phyloP scores from a whole-genome alignment of 495 filamentous ascomycete genomes.

The Xylaria acuta region DNA sequence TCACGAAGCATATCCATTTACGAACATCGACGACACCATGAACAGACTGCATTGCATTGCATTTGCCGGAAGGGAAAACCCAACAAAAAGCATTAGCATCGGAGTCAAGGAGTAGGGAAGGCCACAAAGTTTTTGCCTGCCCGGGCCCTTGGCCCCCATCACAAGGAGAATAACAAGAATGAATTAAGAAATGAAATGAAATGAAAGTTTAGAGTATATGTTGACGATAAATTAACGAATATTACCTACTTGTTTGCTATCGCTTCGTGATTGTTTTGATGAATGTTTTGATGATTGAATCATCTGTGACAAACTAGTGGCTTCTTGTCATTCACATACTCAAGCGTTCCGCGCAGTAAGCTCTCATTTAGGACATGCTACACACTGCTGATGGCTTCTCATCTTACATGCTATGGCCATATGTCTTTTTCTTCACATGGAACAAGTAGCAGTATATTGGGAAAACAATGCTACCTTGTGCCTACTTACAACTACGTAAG shows the following conservation, averaged over 20 bases:
- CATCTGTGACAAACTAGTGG: too few relatives aligned
- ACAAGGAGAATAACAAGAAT: neutral
- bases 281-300: neutral
- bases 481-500: too few relatives aligned
- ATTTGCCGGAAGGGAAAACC: slow-evolving; percentile 7
- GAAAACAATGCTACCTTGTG: neutral
- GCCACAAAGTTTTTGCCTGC: neutral
- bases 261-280: neutral
- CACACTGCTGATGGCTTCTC: too few relatives aligned
- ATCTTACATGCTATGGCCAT: too few relatives aligned
- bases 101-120: slow-evolving; percentile 12
- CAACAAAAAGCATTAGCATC: slow-evolving; percentile 5
- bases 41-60: slow-evolving; percentile 17
- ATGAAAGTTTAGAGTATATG: slow-evolving; percentile 2
- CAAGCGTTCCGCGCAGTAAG: too few relatives aligned
- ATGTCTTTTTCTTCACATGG: too few relatives aligned
- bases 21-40: slow-evolving; percentile 1
- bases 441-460: neutral
- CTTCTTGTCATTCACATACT: too few relatives aligned
- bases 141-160: neutral
- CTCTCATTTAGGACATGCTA: too few relatives aligned
- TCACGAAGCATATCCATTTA: neutral
- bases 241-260: neutral
- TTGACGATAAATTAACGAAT: slow-evolving; percentile 7
- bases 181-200: slow-evolving; percentile 19